These are phyloP conservation scores for Linnemannia elongata DNA, from an alignment of 192 early-diverging fungal species.

Conservation along the genomic window DNA sequence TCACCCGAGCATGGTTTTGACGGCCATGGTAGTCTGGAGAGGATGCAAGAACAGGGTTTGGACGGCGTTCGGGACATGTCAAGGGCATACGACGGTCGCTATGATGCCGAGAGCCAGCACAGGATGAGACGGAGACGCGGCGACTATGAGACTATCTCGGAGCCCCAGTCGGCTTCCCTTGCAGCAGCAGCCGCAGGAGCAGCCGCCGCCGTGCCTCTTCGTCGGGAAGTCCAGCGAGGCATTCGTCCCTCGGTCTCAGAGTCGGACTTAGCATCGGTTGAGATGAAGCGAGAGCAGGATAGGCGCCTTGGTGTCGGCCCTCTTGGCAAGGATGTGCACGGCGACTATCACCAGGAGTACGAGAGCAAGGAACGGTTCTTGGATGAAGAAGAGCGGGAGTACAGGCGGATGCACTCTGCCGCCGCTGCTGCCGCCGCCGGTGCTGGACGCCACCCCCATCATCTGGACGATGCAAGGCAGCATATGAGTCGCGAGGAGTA, in stretches of 20 bases:
- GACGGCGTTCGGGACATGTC: background rate
- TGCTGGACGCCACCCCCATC: background rate
- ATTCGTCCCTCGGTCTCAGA: constrained; percentile 31
- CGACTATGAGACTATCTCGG: background rate
- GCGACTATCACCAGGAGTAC: constrained; percentile 1
- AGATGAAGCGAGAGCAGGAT: background rate
- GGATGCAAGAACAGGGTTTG: background rate
- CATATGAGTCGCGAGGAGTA: background rate
- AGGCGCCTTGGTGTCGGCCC: background rate
- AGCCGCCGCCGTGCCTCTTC: background rate
- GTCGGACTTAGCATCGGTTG: constrained; percentile 16
- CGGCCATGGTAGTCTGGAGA: background rate
- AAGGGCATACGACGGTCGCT: background rate
- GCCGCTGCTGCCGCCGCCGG: background rate
- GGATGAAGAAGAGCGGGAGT: constrained; percentile 9
- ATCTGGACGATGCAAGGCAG: background rate
- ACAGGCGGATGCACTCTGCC: background rate
- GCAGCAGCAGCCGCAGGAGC: background rate
- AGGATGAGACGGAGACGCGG: background rate
- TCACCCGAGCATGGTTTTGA: background rate
- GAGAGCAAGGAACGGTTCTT: background rate
- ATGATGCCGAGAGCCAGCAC: background rate
- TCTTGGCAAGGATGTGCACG: background rate
- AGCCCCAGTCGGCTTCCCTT: background rate
- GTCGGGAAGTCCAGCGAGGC: constrained; percentile 11